Percentiles rank a stretch among this genome's conserved stretches.
These are phyloP conservation scores for Craterostigma plantagineum DNA, from an alignment of 257 asterid species.

Conservation along the genomic window DNA sequence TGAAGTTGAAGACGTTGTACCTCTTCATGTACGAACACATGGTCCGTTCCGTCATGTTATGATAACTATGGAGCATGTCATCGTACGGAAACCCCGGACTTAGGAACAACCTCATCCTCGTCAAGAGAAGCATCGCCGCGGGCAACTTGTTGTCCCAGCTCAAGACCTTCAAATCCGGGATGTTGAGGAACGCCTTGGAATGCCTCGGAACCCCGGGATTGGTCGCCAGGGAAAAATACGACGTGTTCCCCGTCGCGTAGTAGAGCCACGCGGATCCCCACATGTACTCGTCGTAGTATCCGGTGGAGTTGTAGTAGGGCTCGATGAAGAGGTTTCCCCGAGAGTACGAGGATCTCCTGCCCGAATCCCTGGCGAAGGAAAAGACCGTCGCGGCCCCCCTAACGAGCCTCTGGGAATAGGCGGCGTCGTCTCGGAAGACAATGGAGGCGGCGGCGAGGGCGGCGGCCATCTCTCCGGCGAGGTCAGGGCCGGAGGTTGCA, in stretches of 20 bases:
- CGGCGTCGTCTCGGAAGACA: slow-evolving; percentile 34
- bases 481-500: slow-evolving; percentile 42
- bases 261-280: slow-evolving; percentile 75
- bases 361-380: slow-evolving; percentile 31
- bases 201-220: slow-evolving; percentile 18
- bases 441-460: slow-evolving; percentile 78
- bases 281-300: slow-evolving; percentile 55
- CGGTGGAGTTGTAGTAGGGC: slow-evolving; percentile 58
- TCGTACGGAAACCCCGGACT: slow-evolving; percentile 83
- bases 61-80: slow-evolving; percentile 48
- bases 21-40: slow-evolving; percentile 58
- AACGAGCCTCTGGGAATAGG: slow-evolving; percentile 34
- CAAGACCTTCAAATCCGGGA: slow-evolving; percentile 42
- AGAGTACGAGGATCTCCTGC: slow-evolving; percentile 21
- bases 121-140: slow-evolving; percentile 59
- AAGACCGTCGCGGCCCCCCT: slow-evolving; percentile 39
- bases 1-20: slow-evolving; percentile 52
- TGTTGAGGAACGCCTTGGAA: slow-evolving; percentile 23
- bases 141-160: slow-evolving; percentile 89
- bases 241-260: slow-evolving; percentile 60
- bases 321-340: slow-evolving; percentile 37
- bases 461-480: slow-evolving; percentile 70
- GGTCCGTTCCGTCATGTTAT: slow-evolving; percentile 42
- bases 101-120: slow-evolving; percentile 41
- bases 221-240: slow-evolving; percentile 41